phyloP scores from a whole-genome alignment of 345 rosid species.

The Eucalyptus curtisii region DNA sequence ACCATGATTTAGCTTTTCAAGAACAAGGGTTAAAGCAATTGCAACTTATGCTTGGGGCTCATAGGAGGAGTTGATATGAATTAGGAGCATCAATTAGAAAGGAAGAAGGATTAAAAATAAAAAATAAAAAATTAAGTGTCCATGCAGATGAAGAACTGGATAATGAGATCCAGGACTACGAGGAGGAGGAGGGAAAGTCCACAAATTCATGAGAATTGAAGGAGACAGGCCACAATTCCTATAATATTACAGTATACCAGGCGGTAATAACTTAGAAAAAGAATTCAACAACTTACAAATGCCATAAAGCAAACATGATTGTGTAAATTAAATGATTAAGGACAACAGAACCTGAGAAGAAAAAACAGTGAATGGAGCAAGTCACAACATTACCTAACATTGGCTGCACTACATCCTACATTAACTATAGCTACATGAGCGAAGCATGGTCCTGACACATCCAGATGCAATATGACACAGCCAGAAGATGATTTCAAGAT shows the following conservation, averaged over 20 bases:
- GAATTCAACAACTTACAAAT: not conserved
- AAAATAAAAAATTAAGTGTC: not conserved
- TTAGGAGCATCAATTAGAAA: not conserved
- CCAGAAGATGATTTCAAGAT: not conserved
- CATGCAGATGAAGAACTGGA: not conserved
- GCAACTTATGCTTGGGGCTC: not conserved
- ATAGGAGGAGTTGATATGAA: not conserved
- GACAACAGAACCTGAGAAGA: not conserved
- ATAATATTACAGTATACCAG: not conserved
- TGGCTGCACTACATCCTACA: not conserved
- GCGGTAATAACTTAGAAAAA: not conserved
- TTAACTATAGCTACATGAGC: not conserved
- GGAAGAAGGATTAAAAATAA: not conserved
- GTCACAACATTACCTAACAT: not conserved
- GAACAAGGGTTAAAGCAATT: not conserved
- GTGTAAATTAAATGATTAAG: not conserved
- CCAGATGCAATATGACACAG: not conserved
- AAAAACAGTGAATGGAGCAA: not conserved
- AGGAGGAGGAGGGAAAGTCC: not conserved
- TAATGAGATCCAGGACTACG: not conserved
- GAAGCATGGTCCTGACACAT: not conserved
- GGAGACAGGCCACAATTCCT: not conserved
- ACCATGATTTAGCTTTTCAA: not conserved
- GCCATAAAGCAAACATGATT: not conserved
- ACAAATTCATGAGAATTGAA: not conserved